phyloP scores from a whole-genome alignment of 2,329 filamentous ascomycete genomes.

The Tolypocladium amazonense region DNA sequence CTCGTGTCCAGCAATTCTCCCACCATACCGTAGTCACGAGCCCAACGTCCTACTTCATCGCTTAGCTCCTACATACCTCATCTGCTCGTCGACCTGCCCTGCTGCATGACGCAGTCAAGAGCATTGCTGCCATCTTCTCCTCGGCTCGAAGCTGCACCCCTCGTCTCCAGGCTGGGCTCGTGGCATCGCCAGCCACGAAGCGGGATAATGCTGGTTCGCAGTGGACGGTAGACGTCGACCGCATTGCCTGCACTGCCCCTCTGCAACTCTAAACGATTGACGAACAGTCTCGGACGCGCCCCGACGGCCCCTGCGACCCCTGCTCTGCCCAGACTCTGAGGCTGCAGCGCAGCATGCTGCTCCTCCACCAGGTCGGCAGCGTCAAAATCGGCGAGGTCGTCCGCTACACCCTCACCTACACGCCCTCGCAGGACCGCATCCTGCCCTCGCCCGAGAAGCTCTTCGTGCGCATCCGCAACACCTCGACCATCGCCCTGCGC shows the following conservation, averaged over 20 bases:
- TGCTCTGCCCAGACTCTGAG: background rate
- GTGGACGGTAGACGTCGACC: background rate
- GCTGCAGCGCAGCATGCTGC: constrained; percentile 51
- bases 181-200: background rate
- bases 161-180: background rate
- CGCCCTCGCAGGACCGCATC: constrained; percentile 78
- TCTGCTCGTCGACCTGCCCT: background rate
- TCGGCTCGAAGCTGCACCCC: background rate
- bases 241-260: background rate
- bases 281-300: background rate
- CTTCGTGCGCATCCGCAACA: constrained; percentile 83
- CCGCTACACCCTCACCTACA: constrained; percentile 87
- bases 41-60: background rate
- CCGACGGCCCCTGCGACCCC: background rate
- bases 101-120: background rate
- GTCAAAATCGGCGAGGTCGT: constrained; percentile 93
- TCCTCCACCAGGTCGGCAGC: constrained; percentile 81
- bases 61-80: background rate
- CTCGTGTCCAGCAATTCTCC: background rate
- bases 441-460: constrained; percentile 74
- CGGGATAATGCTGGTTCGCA: background rate
- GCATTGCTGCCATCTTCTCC: background rate
- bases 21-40: background rate
- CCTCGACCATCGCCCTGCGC: constrained; percentile 77
- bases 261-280: background rate